A percentile compares a stretch with the other conserved stretches of the same genome.
phyloP scores from a whole-genome alignment of 306 rosid species.

The Ochetophila trinervis region DNA sequence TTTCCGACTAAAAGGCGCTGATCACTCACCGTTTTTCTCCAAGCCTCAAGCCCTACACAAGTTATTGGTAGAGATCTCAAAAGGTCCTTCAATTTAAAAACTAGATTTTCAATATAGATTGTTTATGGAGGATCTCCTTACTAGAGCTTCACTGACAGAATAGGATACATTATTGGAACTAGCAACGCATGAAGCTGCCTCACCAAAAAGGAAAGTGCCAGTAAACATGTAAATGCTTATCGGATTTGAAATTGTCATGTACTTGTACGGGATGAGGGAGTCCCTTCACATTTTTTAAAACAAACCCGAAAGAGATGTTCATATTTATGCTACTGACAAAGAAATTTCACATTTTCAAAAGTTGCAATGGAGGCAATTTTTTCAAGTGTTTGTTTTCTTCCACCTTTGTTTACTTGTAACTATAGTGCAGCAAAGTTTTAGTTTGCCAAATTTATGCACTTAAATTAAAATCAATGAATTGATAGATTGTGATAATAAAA shows the following conservation, averaged over 20 bases:
- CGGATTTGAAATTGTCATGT: conserved; percentile 16
- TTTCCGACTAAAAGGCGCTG: conserved; percentile 73
- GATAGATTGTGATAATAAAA: no score
- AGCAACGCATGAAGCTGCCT: conserved; percentile 17
- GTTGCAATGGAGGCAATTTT: background rate
- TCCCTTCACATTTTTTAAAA: conserved; percentile 11
- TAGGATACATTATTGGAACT: conserved; percentile 19
- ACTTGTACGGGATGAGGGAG: conserved; percentile 13
- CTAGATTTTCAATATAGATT: conserved; percentile 6
- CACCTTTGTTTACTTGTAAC: no score
- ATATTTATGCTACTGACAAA: background rate
- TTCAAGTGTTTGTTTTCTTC: no score
- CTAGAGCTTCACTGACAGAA: conserved; percentile 27
- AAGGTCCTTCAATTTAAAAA: conserved; percentile 34
- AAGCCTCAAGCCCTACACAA: conserved; percentile 97
- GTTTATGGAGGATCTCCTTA: conserved; percentile 18
- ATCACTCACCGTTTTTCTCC: conserved; percentile 95
- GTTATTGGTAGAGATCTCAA: conserved; percentile 80
- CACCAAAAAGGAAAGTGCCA: conserved; percentile 8
- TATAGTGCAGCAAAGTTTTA: no score
- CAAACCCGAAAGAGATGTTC: conserved; percentile 12
- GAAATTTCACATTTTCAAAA: conserved; percentile 1
- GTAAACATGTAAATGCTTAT: conserved; percentile 29
- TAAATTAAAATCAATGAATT: no score
- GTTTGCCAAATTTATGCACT: no score